phyloP scores from a whole-genome alignment of 2,329 filamentous ascomycete species.

The Penicillium sp. region DNA sequence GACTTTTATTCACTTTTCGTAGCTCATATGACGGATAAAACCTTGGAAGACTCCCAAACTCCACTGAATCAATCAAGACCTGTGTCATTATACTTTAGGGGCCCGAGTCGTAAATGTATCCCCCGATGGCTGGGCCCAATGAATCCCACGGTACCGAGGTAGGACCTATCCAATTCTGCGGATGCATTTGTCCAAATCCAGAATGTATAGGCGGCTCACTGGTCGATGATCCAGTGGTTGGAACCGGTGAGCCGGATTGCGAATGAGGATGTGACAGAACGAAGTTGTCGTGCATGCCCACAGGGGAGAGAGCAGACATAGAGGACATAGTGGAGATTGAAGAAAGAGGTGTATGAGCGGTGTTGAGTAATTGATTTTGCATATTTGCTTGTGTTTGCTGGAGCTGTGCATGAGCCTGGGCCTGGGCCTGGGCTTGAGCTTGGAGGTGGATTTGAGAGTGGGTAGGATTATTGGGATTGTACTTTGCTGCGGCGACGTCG shows the following conservation, averaged over 20 bases:
- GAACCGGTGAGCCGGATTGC: constrained; percentile 21
- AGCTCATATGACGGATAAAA: constrained; percentile 2
- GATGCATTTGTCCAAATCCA: constrained; percentile 28
- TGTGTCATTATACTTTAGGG: background rate
- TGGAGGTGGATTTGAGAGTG: constrained; percentile 12
- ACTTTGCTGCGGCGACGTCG: constrained; percentile 25
- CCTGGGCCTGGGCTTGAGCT: constrained; percentile 12
- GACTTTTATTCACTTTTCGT: constrained; percentile 1
- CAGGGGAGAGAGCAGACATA: constrained; percentile 8
- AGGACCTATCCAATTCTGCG: constrained; percentile 37
- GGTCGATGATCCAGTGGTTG: constrained; percentile 16
- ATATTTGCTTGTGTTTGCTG: constrained; percentile 13
- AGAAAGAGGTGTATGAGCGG: constrained; percentile 8
- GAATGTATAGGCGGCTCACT: constrained; percentile 24
- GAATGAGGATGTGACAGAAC: constrained; percentile 13
- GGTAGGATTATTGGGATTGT: constrained; percentile 13
- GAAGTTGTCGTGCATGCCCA: constrained; percentile 16
- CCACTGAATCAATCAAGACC: background rate
- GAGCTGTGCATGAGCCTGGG: constrained; percentile 11
- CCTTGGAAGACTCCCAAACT: background rate
- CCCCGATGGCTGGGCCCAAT: constrained; percentile 14
- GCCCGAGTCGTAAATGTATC: constrained; percentile 14
- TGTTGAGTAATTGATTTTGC: constrained; percentile 13
- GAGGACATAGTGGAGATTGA: constrained; percentile 10
- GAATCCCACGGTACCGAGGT: constrained; percentile 32